Base-by-base conservation (phyloP, 2,329 filamentous ascomycete genomes). In the Fusarium subtropicale region DNA sequence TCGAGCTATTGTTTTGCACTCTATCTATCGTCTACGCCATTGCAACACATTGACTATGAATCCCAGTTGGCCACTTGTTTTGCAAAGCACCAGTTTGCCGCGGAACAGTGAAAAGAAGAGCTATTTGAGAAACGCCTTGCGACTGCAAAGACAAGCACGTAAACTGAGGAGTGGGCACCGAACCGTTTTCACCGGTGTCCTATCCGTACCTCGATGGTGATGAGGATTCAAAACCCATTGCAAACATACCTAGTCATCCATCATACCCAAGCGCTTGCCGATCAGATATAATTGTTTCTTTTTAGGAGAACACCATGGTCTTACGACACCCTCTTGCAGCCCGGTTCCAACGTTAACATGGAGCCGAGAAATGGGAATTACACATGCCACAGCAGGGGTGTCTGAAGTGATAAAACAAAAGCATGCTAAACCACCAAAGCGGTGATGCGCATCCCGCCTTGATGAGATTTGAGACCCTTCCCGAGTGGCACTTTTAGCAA, bases 401-500 rank as follows among this genome's bases (percentile, higher is more conserved):
- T n/a, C 11, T 38, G 11, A 54, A 74, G 55, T 28, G 22, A 38
- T 18, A 26, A 48, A 13, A 41, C 52, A 44, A 28, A 54, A 61
- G 60, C 66, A 75, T 75, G 71, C 71, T 64, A 75, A 74, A 73
- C 56, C 68, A 66, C 47, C 63, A 52, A 64, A 62, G 62, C 52
- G 66, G 65, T 72, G 72, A 72, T 75, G 71, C 68, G 57, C 69
- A 74, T 75, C 69, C 71, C 72, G 71, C 69, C 59, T 69, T 60
- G 60, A 72, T 73, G 66, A 73, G 69, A 70, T 74, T 75, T 58
- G 65, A 71, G 71, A 71, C 73, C 64, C 73, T 61, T 74, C 71
- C 68, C 53, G 42, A 56, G 66, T 68, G 69, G 71, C 63, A 74
- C 72, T 54, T 74, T 74, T 65, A 73, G 71, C 63, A 64, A 58